A percentile compares a stretch with the other conserved stretches of the same genome.
These are phyloP conservation scores for Musa troglodytarum DNA, from an alignment of 176 grass and related monocot genomes.

Conservation along the genomic window DNA sequence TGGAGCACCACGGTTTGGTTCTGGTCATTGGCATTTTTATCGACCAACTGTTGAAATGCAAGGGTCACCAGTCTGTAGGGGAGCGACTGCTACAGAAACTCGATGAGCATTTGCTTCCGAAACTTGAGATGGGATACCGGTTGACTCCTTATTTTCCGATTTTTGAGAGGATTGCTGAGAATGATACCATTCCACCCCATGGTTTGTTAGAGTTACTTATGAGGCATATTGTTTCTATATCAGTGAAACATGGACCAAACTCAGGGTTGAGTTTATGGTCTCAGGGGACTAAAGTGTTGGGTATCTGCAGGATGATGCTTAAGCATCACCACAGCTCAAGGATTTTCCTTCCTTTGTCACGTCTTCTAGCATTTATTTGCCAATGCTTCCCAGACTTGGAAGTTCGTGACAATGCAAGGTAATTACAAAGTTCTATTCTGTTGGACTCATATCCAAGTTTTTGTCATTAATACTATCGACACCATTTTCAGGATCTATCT, in stretches of 20 bases:
- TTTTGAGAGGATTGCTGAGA: conserved; percentile 73
- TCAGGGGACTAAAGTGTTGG: conserved; percentile 76
- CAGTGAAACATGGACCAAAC: conserved; percentile 55
- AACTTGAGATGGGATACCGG: conserved; percentile 56
- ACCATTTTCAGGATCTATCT: conserved; percentile 55
- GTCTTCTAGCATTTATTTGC: conserved; percentile 51
- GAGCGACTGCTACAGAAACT: conserved; percentile 57
- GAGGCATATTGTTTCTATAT: conserved; percentile 60
- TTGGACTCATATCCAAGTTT: neutral
- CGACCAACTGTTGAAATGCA: conserved; percentile 55
- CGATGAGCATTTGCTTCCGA: conserved; percentile 62
- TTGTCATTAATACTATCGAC: neutral
- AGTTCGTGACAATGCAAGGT: conserved; percentile 92
- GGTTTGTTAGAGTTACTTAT: conserved; percentile 69
- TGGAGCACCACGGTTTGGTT: conserved; percentile 48
- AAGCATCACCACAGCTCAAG: conserved; percentile 71
- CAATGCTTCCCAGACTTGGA: conserved; percentile 84
- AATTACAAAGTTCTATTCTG: neutral
- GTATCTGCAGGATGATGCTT: conserved; percentile 67
- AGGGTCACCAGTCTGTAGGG: conserved; percentile 39
- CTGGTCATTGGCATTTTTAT: conserved; percentile 65
- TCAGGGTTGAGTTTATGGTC: conserved; percentile 64
- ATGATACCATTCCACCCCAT: conserved; percentile 59
- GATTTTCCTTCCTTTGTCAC: conserved; percentile 55
- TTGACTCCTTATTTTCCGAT: conserved; percentile 74